These are phyloP conservation scores for Geopyxis carbonaria DNA, from an alignment of 495 filamentous ascomycete genomes.

Conservation along the genomic window DNA sequence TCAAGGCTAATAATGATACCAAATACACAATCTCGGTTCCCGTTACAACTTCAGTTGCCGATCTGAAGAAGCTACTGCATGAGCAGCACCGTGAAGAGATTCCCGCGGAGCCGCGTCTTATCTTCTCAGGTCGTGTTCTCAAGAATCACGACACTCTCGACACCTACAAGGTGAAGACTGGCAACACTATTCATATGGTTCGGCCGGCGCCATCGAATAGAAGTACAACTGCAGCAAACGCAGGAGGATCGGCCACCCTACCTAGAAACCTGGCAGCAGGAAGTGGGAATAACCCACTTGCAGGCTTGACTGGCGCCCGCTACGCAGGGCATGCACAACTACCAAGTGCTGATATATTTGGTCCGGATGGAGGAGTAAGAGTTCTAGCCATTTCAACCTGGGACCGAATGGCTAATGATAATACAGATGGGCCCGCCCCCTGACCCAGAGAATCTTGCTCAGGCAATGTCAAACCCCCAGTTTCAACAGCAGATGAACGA, in stretches of 20 bases:
- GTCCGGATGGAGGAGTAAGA: constrained; percentile 91
- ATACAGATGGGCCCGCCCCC: constrained; percentile 79
- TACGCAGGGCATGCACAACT: constrained; percentile 86
- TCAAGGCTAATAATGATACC: constrained; percentile 77
- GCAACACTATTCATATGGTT: constrained; percentile 92
- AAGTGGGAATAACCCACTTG: constrained; percentile 77
- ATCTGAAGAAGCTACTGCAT: constrained; percentile 78
- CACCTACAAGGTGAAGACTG: constrained; percentile 83
- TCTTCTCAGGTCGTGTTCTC: constrained; percentile 91
- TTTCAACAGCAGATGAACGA: constrained; percentile 76
- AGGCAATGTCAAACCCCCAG: constrained; percentile 73
- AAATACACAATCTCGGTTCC: constrained; percentile 68
- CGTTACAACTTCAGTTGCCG: constrained; percentile 55
- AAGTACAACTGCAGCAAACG: constrained; percentile 36
- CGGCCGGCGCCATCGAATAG: constrained; percentile 87
- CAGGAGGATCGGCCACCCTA: constrained; percentile 34
- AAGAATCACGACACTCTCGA: constrained; percentile 77
- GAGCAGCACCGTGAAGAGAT: constrained; percentile 56
- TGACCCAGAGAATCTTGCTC: constrained; percentile 56
- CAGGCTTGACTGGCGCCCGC: constrained; percentile 78
- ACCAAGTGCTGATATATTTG: constrained; percentile 77
- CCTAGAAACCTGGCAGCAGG: constrained; percentile 85
- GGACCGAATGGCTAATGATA: constrained; percentile 1
- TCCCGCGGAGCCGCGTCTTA: constrained; percentile 69
- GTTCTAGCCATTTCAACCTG: neutral